Evolutionary conservation across 805 yeast genomes (phyloP), one percentile per base, ranked within the genome.

Genomic region (Zygoascus ofunaensis): DNA sequence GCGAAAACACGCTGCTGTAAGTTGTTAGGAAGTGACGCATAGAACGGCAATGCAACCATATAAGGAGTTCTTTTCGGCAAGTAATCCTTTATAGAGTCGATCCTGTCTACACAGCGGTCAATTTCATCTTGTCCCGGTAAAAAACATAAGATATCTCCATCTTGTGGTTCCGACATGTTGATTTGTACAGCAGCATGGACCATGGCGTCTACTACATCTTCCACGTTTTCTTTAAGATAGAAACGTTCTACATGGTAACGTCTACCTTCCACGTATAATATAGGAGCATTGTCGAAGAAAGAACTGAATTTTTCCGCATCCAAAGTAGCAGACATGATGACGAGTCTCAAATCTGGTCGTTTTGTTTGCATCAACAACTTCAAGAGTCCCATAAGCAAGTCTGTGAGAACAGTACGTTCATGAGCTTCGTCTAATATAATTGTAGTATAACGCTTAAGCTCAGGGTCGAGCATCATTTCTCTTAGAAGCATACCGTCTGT

Each of bases 401-500:
- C 98, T 0, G 97, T 87, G 40, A 89, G 65, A 1, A 92, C 82
- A 0, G 97, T 90, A 60, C 98, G 75, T 67, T 92, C 98, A 68
- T 92, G 98, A 2, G 97, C 98, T 68, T 92, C 98, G 70, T 92
- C 98, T 41, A 92, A 79, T 37, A 92, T 71, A 7, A 92, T 73
- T 0, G 87, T 80, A 22, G 82, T 70, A 62, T 90, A 92, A 49
- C 75, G 76, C 2, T 71, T 62, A 32, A 92, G 64, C 8, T 64
- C 58, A 1, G 76, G 74, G 55, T 85, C 86, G 48, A 84, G 63
- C 92, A 90, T 83, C 50, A 89, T 63, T 61, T 92, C 97, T 59
- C 98, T 75, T 45, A 92, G 65, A 18, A 92, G 72, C 97, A 92
- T 90, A 79, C 98, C 98, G 68, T 92, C 98, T 0, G 98, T 92